These are phyloP conservation scores for Melanogaster broomeanus DNA, from an alignment of 768 basidiomycete species.

Conservation along the genomic window DNA sequence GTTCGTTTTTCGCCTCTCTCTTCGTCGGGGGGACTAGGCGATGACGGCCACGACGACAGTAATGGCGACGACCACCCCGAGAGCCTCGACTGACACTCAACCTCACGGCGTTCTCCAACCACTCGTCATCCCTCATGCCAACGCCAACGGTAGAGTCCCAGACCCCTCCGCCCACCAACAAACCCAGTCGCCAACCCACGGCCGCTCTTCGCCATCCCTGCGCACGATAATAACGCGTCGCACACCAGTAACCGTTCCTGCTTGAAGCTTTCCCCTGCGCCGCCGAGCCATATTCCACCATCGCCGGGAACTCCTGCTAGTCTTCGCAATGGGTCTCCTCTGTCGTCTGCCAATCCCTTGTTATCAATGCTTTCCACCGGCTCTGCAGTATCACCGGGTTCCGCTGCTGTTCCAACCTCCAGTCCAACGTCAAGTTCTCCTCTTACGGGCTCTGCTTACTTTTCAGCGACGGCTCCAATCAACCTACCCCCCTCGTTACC, in stretches of 20 bases:
- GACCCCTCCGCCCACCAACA: conserved; percentile 12
- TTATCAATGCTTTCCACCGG: conserved; percentile 2
- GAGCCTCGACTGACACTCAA: conserved; percentile 15
- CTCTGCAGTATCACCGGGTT: conserved; percentile 1
- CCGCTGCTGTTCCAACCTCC: conserved; percentile 1
- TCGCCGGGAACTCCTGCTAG: conserved; percentile 22
- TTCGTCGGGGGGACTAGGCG: conserved; percentile 10
- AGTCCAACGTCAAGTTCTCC: conserved; percentile 11
- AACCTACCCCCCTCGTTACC: conserved; percentile 64
- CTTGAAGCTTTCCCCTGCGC: conserved; percentile 40
- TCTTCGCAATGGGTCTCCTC: conserved; percentile 11
- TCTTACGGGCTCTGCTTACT: conserved; percentile 13
- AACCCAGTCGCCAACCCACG: conserved; percentile 10
- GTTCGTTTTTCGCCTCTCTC: conserved; percentile 22
- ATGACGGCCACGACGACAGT: conserved; percentile 15
- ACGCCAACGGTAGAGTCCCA: background rate
- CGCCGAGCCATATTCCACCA: conserved; percentile 35
- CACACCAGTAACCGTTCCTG: conserved; percentile 33
- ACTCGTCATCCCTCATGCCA: conserved; percentile 9
- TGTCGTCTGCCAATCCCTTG: conserved; percentile 12
- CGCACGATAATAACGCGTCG: conserved; percentile 30
- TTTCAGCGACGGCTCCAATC: conserved; percentile 9
- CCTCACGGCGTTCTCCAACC: conserved; percentile 12
- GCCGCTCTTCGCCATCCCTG: conserved; percentile 25
- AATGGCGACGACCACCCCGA: conserved; percentile 22